Conservation (phyloP, 495 filamentous ascomycete genomes). For the Glutinoglossum americanum region DNA sequence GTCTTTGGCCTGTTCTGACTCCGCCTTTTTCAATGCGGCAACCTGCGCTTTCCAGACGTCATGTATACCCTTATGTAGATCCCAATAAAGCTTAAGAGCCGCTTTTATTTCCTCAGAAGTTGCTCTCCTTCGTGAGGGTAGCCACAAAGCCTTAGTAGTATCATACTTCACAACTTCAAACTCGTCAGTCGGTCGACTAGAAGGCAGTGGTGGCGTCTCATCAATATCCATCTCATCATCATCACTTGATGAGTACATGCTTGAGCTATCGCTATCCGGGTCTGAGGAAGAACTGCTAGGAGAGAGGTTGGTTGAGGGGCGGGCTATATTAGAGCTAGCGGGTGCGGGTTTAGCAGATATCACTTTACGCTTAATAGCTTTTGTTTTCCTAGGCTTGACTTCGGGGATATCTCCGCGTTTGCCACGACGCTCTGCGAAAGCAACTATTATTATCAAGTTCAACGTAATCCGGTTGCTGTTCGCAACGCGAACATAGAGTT, state of each 20-base stretch:
- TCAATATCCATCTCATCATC: slow-evolving; percentile 24
- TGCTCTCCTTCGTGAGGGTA: slow-evolving; percentile 25
- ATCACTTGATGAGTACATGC: slow-evolving; percentile 25
- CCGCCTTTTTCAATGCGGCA: slow-evolving; percentile 33
- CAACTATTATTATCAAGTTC: not conserved
- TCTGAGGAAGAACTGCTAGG: slow-evolving; percentile 14
- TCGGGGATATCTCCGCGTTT: not conserved
- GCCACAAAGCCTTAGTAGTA: slow-evolving; percentile 42
- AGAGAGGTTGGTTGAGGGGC: not conserved
- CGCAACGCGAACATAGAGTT: not conserved
- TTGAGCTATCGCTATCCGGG: slow-evolving; percentile 26
- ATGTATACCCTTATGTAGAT: slow-evolving; percentile 37
- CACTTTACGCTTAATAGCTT: not conserved
- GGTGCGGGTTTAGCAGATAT: not conserved
- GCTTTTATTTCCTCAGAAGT: slow-evolving; percentile 26
- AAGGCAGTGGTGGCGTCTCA: slow-evolving; percentile 32
- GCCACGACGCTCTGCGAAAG: not conserved
- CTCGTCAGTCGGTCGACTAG: slow-evolving; percentile 26
- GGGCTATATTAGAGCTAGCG: not conserved
- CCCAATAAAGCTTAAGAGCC: slow-evolving; percentile 34
- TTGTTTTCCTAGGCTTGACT: not conserved
- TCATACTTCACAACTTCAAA: slow-evolving; percentile 38
- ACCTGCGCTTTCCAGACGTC: slow-evolving; percentile 39
- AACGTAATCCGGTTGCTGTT: not conserved
- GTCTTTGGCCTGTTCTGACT: slow-evolving; percentile 25